Evolutionary conservation across 208 protist species (phyloP), one percentile per base, ranked within the genome.

Genomic region (Crithidia thermophila): DNA sequence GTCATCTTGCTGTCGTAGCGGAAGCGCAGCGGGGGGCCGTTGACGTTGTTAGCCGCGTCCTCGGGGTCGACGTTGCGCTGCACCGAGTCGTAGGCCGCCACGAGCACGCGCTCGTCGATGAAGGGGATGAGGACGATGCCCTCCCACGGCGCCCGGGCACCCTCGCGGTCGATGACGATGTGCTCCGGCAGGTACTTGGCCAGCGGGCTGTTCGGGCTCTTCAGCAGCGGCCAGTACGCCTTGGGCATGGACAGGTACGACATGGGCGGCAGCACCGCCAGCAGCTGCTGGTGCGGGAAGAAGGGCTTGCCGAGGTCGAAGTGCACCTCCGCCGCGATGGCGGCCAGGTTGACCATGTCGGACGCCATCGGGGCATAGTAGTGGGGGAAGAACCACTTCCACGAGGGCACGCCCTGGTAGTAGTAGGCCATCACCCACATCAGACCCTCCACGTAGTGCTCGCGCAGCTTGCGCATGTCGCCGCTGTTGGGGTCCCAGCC

Each of bases 251-350:
- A 94, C 57, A 88, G 78, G 80, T 95, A 95, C 28, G 90, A 96
- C 85, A 93, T 89, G 14, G 94, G 87, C 34, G 98, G 98, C n/a
- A 99, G 75, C 45, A 99, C 98, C 33, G 94, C 90, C 55, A 99
- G 91, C 37, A 99, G 90, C 91, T 99, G 99, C 77, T 97, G 88
- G 66, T 96, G 90, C 0, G 91, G 93, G 8, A 92, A 67, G 74
- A 97, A 96, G 23, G 91, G 91, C 79, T 84, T 72, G 56, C 89
- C 90, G 1, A 75, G 52, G 16, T 88, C 77, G 68, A 97, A 96
- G 14, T 77, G 53, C 0, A 93, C 77, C 14, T 64, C 52, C 6
- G 60, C 42, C 7, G 80, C 90, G 33, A 95, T 70, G 43, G 75
- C 82, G 18, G 81, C 62, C 28, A 96, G 75, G 70, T 93, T 88